Conservation (phyloP, 2,329 filamentous ascomycete species). For the Cladosporium velox region DNA sequence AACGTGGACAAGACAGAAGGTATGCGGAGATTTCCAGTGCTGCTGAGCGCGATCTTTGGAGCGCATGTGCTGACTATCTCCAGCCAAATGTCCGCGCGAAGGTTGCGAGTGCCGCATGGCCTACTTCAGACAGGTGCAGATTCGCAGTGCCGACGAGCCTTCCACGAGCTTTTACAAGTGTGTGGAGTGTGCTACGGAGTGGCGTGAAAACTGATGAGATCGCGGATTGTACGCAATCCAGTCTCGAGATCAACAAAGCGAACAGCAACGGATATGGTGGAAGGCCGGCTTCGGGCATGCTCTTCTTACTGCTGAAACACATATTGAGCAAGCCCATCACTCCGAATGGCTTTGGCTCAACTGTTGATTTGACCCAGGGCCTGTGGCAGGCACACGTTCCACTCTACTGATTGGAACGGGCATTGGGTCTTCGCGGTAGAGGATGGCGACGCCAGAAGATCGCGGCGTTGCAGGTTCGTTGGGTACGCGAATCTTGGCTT, state of each 20-base stretch:
- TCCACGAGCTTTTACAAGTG: constrained; percentile 93
- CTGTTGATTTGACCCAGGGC: not conserved
- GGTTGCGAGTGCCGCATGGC: constrained; percentile 80
- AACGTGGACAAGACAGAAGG: constrained; percentile 80
- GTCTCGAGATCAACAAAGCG: not conserved
- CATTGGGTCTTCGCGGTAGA: not conserved
- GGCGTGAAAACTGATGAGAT: constrained; percentile 43
- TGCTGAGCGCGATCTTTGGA: not conserved
- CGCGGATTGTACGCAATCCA: not conserved
- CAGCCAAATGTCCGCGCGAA: constrained; percentile 79
- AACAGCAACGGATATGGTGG: not conserved
- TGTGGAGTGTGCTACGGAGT: constrained; percentile 47
- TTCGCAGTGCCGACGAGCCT: constrained; percentile 95
- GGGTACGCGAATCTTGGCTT: not conserved
- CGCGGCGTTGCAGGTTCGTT: not conserved
- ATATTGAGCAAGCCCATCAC: not conserved
- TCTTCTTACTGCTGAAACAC: not conserved
- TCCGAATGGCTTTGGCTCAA: not conserved
- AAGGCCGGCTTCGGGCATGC: not conserved
- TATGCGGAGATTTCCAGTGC: constrained; percentile 37
- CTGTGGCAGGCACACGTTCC: not conserved
- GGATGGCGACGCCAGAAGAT: not conserved
- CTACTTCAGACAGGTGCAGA: constrained; percentile 96
- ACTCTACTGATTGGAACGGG: not conserved
- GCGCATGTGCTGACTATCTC: constrained; percentile 11